Evolutionary conservation across 2,329 filamentous ascomycete species (phyloP), one percentile per base, ranked within the genome.

Genomic region (Diplocarpon mali): DNA sequence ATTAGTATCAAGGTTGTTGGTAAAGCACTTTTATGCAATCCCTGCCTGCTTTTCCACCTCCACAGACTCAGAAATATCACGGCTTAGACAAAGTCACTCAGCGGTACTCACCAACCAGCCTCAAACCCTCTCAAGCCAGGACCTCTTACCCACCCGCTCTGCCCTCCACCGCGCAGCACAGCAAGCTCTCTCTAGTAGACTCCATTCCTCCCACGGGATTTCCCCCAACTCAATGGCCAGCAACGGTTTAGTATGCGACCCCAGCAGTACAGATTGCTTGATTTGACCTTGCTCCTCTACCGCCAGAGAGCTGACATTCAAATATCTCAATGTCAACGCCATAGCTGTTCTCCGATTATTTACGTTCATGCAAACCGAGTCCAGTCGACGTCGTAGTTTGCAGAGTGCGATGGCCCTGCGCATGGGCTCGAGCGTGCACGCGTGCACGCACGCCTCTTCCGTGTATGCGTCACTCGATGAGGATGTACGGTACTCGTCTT

Each of bases 381-480:
- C 31, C 5, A 54, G 31, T 16, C 48, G 40, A 20, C 34, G 47
- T 10, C 46, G 47, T 14, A 56, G 29, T 27, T 51, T 51, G 37
- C 52, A 53, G 3, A 50, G 40, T 2, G 53, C 48, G 28, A 56
- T 38, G 3, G 53, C 50, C n/a, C 47, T 39, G 30, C 30, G 38
- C 46, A 55, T 48, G 2, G 52, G 45, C 8, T 45, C 43, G 1
- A 54, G 32, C 11, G 48, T 39, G n/a, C 24, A 31, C 5, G 40
- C 44, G 11, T 49, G 38, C 24, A 47, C 27, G 17, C 12, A 16
- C 15, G 35, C 37, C 15, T 40, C 42, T 20, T 45, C 36, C 3
- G 30, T 32, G 20, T 11, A 20, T 1, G 12, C 35, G 20, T 13
- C 10, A 8, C 1, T 48, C 12, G 27, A 15, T 11, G 35, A 13